Evolutionary conservation across 2,329 filamentous ascomycete species (phyloP), one percentile per base, ranked within the genome.

Genomic region (Hypoxylon rubiginosum): DNA sequence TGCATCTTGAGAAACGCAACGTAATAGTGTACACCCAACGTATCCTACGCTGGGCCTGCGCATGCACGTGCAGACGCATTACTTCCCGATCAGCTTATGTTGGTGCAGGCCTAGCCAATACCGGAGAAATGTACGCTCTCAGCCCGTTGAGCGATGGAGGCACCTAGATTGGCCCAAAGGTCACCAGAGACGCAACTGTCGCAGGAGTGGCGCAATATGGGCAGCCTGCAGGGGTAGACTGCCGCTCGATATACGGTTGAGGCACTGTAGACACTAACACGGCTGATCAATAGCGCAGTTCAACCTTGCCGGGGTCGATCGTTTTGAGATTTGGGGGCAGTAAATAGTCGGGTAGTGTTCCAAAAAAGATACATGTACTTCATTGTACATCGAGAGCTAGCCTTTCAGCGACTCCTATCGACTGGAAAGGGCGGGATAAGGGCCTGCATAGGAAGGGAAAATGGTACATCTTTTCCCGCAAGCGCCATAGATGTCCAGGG

Each of bases 1-100:
- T 64, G 56, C 56, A 63, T 50, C 53, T 58, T 51, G 45, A 58
- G 45, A 6, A 64, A 63, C 45, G 45, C 45, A 48, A 21, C 24
- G 45, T 50, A 62, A 50, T 64, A 62, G 53, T 64, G 59, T 66
- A 65, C 64, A 66, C 41, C 65, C 49, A 63, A 61, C 57, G 57
- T 53, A 58, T 63, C 62, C 49, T 58, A 52, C 56, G 50, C 43
- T 62, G 59, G 21, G 39, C 51, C 55, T 62, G 58, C 65, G 48
- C 55, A 63, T 68, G 65, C 65, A 61, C 59, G 65, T 49, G 67
- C 59, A 66, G 65, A 64, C 57, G 62, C 59, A 68, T 66, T 68
- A 59, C 65, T 46, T 66, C 62, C 62, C 43, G 62, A 64, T 66
- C 64, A 64, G 64, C 60, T 58, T 64, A 56, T 58, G 58, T 61